Conservation (phyloP, 768 basidiomycete genomes). For the Mycena indigotica region DNA sequence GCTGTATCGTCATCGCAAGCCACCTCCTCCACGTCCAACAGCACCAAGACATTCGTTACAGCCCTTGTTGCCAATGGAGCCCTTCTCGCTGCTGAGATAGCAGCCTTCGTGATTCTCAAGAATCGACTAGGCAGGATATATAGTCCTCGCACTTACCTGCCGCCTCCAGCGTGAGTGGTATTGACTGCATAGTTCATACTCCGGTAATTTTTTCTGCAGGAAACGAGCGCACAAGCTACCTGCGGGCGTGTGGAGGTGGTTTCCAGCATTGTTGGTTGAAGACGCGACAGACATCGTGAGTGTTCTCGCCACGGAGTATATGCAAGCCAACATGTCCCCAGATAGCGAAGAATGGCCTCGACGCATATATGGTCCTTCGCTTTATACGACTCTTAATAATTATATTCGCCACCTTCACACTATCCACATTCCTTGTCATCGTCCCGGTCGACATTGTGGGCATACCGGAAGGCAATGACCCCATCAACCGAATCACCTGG, state of each 20-base stretch:
- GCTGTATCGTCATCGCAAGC: constrained; percentile 26
- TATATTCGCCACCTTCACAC: constrained; percentile 55
- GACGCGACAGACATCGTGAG: constrained; percentile 50
- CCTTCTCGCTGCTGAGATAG: constrained; percentile 50
- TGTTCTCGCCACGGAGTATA: constrained; percentile 1
- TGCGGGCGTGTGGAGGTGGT: constrained; percentile 50
- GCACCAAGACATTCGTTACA: constrained; percentile 58
- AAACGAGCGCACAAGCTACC: constrained; percentile 51
- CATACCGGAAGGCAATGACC: constrained; percentile 35
- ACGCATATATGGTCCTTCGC: constrained; percentile 66
- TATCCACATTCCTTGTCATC: constrained; percentile 64
- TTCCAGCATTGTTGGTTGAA: constrained; percentile 45
- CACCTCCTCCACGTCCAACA: constrained; percentile 32
- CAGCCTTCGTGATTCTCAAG: constrained; percentile 59
- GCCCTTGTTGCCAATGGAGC: constrained; percentile 58
- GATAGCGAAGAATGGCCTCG: constrained; percentile 65
- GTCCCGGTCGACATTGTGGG: constrained; percentile 56
- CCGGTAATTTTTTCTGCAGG: constrained; percentile 24
- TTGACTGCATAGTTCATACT: background rate
- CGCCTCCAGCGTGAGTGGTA: constrained; percentile 51
- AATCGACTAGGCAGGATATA: constrained; percentile 60
- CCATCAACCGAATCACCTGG: constrained; percentile 50
- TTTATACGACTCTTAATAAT: constrained; percentile 64
- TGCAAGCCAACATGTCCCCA: constrained; percentile 20
- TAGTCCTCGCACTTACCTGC: constrained; percentile 62